These are phyloP conservation scores for Trichoderma hamatum DNA, from an alignment of 2,329 filamentous ascomycete species.

Conservation along the genomic window DNA sequence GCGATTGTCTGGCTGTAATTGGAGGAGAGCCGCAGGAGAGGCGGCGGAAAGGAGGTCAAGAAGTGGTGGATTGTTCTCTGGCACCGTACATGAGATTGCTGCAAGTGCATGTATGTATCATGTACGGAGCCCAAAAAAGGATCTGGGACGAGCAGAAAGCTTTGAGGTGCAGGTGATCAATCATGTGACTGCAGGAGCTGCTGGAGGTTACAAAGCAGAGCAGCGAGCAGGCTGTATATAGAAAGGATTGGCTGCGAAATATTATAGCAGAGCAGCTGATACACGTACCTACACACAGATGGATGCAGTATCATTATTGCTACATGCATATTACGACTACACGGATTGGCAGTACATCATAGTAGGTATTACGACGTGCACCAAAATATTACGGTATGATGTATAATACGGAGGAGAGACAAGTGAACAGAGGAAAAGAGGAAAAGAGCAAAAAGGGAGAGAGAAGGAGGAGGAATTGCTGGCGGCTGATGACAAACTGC, in stretches of 20 bases:
- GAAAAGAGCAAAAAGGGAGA: not conserved
- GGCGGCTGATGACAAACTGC: not conserved
- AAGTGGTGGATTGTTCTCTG: not conserved
- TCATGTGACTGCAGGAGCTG: conserved; percentile 25
- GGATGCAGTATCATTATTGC: not conserved
- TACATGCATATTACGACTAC: not conserved
- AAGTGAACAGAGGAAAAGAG: not conserved
- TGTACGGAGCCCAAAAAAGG: conserved; percentile 9
- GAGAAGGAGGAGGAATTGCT: not conserved
- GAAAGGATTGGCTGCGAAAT: not conserved
- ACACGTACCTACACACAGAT: not conserved
- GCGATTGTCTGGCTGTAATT: conserved; percentile 5
- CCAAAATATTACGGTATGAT: not conserved
- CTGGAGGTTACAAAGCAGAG: not conserved
- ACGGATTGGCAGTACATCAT: not conserved
- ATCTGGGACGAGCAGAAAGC: conserved; percentile 1
- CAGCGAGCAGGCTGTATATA: not conserved
- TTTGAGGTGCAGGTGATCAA: conserved; percentile 25
- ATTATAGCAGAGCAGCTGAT: not conserved
- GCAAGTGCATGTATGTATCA: not conserved
- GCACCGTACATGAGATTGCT: not conserved
- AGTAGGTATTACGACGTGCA: not conserved
- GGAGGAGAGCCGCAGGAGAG: conserved; percentile 16
- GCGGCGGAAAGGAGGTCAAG: conserved; percentile 18
- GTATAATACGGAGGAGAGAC: not conserved